phyloP scores from a whole-genome alignment of 257 asterid species.

The Ophiorrhiza pumila region DNA sequence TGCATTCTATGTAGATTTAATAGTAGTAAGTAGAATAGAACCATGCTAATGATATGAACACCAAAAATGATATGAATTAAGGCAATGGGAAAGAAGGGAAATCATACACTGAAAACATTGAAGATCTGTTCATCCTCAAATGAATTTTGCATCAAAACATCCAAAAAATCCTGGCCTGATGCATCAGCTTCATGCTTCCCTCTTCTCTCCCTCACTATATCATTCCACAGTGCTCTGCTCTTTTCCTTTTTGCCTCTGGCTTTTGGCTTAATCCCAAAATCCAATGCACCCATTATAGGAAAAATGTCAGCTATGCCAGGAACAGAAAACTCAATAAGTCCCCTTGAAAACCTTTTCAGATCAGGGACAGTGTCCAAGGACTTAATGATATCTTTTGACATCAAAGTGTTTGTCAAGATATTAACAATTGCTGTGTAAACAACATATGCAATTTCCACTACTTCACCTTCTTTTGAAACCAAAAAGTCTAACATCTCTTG shows the following conservation, averaged over 20 bases:
- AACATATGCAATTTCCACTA: not conserved
- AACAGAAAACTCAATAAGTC: not conserved
- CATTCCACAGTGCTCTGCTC: not conserved
- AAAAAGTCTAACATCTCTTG: slow-evolving; percentile 2
- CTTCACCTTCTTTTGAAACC: not conserved
- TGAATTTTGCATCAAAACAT: not conserved
- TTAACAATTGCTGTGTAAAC: not conserved
- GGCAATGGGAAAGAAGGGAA: not conserved
- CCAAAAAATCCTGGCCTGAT: not conserved
- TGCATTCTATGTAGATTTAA: no score
- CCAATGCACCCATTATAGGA: not conserved
- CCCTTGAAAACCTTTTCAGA: not conserved
- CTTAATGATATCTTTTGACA: slow-evolving; percentile 3
- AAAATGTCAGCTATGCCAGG: slow-evolving; percentile 10
- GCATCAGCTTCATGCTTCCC: not conserved
- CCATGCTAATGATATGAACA: not conserved
- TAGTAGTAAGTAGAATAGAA: no score
- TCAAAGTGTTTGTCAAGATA: not conserved
- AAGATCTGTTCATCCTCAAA: slow-evolving; percentile 4
- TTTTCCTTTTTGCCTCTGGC: not conserved
- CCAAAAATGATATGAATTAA: not conserved
- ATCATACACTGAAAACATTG: not conserved
- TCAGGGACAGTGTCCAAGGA: not conserved
- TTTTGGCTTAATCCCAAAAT: not conserved
- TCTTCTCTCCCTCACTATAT: slow-evolving; percentile 3